Evolutionary conservation across 192 early-diverging fungal species (phyloP), one percentile per base, ranked within the genome.

Genomic region (Backusella liffmaniae): DNA sequence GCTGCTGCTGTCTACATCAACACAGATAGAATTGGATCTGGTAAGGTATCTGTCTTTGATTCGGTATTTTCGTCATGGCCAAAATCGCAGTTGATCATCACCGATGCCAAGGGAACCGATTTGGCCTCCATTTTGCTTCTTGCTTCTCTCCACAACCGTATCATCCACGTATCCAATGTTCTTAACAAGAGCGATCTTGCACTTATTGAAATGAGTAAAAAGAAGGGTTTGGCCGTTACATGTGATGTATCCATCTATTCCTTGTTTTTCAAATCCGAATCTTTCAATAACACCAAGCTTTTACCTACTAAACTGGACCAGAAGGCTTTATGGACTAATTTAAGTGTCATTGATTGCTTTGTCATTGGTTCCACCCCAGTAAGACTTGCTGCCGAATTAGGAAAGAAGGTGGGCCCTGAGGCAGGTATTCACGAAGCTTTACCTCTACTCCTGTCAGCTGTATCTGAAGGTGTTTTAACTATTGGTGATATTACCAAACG

Each of bases 191-290:
- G 93, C 32, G 98, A 99, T 73, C 86, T 99, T 67, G 89, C 86
- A 10, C 87, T 99, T 73, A 94, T 99, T 62, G 84, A 85, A 18
- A 89, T 97, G 76, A 90, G 88, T 76, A 97, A 96, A 84, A 89
- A 95, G 35, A 94, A 94, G 69, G 96, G 94, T 9, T 83, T 96
- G 13, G 75, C 83, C 32, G 94, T 97, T 53, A 96, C 96, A 6
- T 99, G 97, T 86, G 98, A 98, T 80, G 95, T 97, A n/a, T 88
- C 91, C 18, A 91, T 97, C 6, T 91, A 93, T 77, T 83, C 90
- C n/a, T 85, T 99, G 49, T 97, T 97, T 85, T 84, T 93, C 68
- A 85, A 88, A 8, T 83, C 78, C 5, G 85, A 84, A 29, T 86
- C 86, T 39, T 71, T 70, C 30, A 79, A 80, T 70, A 78, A 83